Percentiles rank a stretch among this genome's conserved stretches.
phyloP scores from a whole-genome alignment of 768 basidiomycete genomes.

The Mycena vitilis region DNA sequence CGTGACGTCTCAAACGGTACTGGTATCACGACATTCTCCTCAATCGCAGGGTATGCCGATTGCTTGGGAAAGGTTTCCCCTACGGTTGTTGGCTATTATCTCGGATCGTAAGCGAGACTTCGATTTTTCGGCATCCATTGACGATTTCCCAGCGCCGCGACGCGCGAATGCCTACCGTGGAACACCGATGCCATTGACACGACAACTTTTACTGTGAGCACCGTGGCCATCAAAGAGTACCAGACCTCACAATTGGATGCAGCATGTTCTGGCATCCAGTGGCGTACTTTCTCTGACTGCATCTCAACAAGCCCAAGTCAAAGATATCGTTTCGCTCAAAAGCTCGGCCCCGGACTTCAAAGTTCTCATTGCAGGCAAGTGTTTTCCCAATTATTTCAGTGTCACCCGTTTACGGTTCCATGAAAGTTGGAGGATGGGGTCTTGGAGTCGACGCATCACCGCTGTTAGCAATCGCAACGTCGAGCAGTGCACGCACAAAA shows the following conservation, averaged over 20 bases:
- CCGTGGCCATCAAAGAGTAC: too few relatives aligned
- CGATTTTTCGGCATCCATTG: too few relatives aligned
- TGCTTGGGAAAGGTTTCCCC: conserved; percentile 24
- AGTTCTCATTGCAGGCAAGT: background rate
- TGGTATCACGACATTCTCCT: conserved; percentile 9
- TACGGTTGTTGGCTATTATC: conserved; percentile 27
- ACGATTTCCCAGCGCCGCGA: background rate
- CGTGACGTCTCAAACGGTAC: conserved; percentile 21
- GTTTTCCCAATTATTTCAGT: background rate
- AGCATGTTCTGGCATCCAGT: background rate
- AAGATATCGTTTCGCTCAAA: background rate
- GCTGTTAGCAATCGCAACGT: conserved; percentile 17
- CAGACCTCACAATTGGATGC: background rate
- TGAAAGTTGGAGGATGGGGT: conserved; percentile 27
- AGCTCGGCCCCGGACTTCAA: background rate
- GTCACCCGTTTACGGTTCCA: background rate
- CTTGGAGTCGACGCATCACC: conserved; percentile 18
- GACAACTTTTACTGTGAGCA: background rate
- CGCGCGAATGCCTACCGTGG: background rate
- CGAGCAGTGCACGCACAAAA: conserved; percentile 14
- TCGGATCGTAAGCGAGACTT: conserved; percentile 4
- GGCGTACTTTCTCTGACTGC: background rate
- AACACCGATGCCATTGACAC: background rate
- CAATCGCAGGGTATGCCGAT: conserved; percentile 19
- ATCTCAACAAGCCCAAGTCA: background rate